A percentile compares a stretch with the other conserved stretches of the same genome.
These are phyloP conservation scores for Aspergillus hiratsukae DNA, from an alignment of 2,329 filamentous ascomycete species.

Conservation along the genomic window DNA sequence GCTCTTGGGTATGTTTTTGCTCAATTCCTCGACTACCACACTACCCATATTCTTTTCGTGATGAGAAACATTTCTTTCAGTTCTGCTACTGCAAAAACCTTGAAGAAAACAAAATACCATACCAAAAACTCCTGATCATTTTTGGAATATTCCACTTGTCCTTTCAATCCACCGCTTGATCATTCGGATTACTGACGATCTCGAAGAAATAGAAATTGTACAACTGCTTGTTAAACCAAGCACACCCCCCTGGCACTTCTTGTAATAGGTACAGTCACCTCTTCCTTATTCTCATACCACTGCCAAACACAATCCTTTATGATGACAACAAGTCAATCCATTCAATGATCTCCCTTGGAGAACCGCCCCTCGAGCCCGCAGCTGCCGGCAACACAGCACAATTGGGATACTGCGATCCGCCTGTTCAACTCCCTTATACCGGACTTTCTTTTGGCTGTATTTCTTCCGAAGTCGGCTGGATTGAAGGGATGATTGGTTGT, in stretches of 20 bases:
- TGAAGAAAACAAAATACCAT: conserved; percentile 58
- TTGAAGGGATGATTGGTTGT: conserved; percentile 42
- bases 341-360: conserved; percentile 50
- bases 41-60: conserved; percentile 26
- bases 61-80: conserved; percentile 53
- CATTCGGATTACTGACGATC: conserved; percentile 7
- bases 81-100: conserved; percentile 59
- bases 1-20: conserved; percentile 9
- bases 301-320: conserved; percentile 31
- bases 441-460: conserved; percentile 30
- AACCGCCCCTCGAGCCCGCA: conserved; percentile 35
- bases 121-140: conserved; percentile 50
- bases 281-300: conserved; percentile 8
- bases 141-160: conserved; percentile 10
- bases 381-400: conserved; percentile 13
- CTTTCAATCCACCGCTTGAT: conserved; percentile 5
- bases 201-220: conserved; percentile 3
- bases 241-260: neutral
- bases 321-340: conserved; percentile 62
- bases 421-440: conserved; percentile 41
- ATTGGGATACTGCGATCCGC: conserved; percentile 22
- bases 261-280: conserved; percentile 21
- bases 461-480: conserved; percentile 7
- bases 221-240: neutral
- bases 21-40: conserved; percentile 1